Base-by-base conservation (phyloP, 106 monocot genomes). In the Dactylorhiza incarnata region DNA sequence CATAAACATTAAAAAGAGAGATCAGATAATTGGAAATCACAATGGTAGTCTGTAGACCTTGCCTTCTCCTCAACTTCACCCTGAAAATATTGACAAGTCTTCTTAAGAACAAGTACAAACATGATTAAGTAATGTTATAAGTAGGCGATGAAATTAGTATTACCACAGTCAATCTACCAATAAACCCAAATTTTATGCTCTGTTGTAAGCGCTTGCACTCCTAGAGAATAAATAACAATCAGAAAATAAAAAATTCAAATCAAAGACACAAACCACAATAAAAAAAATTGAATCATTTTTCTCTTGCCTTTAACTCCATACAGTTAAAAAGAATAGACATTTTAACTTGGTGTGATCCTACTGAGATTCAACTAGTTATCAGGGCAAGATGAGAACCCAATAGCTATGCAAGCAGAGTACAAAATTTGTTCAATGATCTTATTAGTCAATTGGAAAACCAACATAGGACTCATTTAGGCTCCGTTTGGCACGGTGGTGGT, bases 191-290 rank as follows among this genome's bases (percentile, higher is more conserved):
- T 82, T 94, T 97, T 69, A 97, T 94, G 84, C 97, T 97, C 68
- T 97, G 97, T 15, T 94, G 81, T 53, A 97, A 83, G 16, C 97
- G 83, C 53, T 88, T 91, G 87, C 97, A 97, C 78, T 97, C 97
- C 97, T 97, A 80, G 14, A 84, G 82, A 81, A 69, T 17, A 69
- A 46, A 65, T 19, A 29, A 4, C 61, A 26, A 65, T 65, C 9
- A 65, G 65, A 2, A 65, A 65, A 65, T 9, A 26, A 26, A 14
- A 65, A 65, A 26, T 4, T 26, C 65, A 65, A 65, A 9, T 24
- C 9, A 29, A 65, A 26, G 19, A 26, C 65, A 65, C 25, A 26
- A 26, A 12, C 29, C 2, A 29, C 24, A 63, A n/a, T n/a, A n/a
- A 37, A 37, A 37, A 37, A 37, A 37, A 37, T 37, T 3, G 3